Conservation (phyloP, 306 rosid genomes). For the Rosa multiflora region DNA sequence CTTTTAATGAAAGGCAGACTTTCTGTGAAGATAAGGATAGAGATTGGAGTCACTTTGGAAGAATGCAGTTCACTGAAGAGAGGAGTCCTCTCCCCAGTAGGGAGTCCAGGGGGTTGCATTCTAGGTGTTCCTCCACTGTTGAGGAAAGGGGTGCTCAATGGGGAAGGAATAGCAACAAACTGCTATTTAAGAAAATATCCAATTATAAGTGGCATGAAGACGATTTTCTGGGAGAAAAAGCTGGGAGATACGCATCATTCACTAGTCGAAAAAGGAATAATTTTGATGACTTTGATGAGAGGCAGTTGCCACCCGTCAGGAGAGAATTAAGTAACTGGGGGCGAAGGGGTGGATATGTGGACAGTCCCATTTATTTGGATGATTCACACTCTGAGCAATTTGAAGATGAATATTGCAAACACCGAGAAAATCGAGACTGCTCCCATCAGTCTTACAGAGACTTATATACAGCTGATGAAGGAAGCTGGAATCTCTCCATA, state of each 20-base stretch:
- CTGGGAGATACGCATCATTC: slow-evolving; percentile 29
- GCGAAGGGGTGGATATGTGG: slow-evolving; percentile 36
- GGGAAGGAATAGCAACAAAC: slow-evolving; percentile 31
- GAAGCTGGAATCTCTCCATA: slow-evolving; percentile 17
- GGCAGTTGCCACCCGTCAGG: slow-evolving; percentile 29
- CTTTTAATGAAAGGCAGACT: slow-evolving; percentile 31
- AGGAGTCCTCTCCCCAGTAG: slow-evolving; percentile 31
- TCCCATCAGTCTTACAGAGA: slow-evolving; percentile 30
- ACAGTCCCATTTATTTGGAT: slow-evolving; percentile 29
- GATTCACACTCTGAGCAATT: slow-evolving; percentile 31
- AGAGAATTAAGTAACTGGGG: slow-evolving; percentile 34
- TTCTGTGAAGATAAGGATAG: slow-evolving; percentile 32
- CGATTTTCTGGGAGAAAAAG: slow-evolving; percentile 30
- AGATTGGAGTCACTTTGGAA: slow-evolving; percentile 33
- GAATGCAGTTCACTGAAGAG: slow-evolving; percentile 28
- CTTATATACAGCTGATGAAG: slow-evolving; percentile 20
- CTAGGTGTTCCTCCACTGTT: slow-evolving; percentile 34
- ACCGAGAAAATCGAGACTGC: slow-evolving; percentile 19
- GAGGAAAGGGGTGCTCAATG: slow-evolving; percentile 32
- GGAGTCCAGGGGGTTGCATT: slow-evolving; percentile 40
- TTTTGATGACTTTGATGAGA: slow-evolving; percentile 27
- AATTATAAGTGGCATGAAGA: slow-evolving; percentile 22
- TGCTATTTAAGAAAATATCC: slow-evolving; percentile 33
- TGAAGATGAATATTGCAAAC: slow-evolving; percentile 41
- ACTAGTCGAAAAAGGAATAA: slow-evolving; percentile 30